Base-by-base conservation (phyloP, 495 filamentous ascomycete genomes). In the Neurospora sp. region DNA sequence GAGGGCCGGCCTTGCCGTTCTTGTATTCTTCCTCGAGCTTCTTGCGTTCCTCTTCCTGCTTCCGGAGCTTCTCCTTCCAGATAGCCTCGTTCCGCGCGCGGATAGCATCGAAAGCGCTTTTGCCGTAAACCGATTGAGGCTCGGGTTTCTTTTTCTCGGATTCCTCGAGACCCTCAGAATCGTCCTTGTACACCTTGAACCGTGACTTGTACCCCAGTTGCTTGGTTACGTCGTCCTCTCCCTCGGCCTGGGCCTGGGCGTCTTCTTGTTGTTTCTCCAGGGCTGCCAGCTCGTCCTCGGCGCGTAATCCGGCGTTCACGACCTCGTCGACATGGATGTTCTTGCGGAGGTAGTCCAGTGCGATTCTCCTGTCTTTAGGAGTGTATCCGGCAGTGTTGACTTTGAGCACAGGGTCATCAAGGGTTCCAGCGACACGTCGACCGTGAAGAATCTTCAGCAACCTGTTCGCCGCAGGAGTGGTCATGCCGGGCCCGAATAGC, bases 291-390 rank as follows among this genome's bases (percentile, higher is more conserved):
- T 88, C 86, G 40, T 86, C 82, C 75, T 88, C 85, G n/a, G 87
- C 87, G 41, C 85, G 78, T 71, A 86, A 76, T 2, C 85, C 86
- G 20, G 85, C 86, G 70, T 83, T 85, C n/a, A 79, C 74, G 73
- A 94, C 86, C 78, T 97, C 94, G 72, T 97, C 92, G 6, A 97
- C 81, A 0, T 91, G 89, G 41, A 91, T 87, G 38, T 87, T 84
- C 27, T 80, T 78, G 37, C 94, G 90, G 10, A 97, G 85, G 81
- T 91, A 96, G 65, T 83, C 77, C 69, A 97, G 81, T 0, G 86
- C 94, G 48, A 77, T 81, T 31, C 85, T 80, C 20, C 76, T 74
- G 69, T 84, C 77, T 18, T 71, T 27, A 1, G 76, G 73, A 39
- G 77, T 75, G 53, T 82, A 87, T 5, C 40, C 39, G 6, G 71